Base-by-base conservation (phyloP, 2,329 filamentous ascomycete species). In the Colletotrichum lentis region DNA sequence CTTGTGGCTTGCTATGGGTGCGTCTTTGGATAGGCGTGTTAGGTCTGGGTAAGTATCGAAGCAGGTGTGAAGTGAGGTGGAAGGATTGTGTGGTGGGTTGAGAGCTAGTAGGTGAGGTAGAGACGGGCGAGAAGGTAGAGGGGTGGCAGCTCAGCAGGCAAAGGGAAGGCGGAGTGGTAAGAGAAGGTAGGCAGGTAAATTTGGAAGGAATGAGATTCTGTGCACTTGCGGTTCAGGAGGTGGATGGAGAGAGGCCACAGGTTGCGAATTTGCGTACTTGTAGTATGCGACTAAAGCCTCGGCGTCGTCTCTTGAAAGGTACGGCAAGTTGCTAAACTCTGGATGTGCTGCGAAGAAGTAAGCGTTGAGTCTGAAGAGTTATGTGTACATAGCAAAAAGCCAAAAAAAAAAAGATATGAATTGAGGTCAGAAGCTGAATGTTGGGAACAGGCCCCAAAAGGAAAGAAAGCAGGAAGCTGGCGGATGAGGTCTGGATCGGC, bases 151-250 rank as follows among this genome's bases (percentile, higher is more conserved):
- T 55, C 55, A 7, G 22, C 24, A n/a, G 27, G 11, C 20, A 39
- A 31, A 43, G n/a, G 7, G 12, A 41, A 56, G 37, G 5, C 3
- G 16, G 12, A 39, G 50, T 46, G 10, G 44, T 3, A 16, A 18
- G 24, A 64, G 47, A 20, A 43, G 37, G 12, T 3, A 39, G 20
- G 16, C 18, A 31, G 44, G 50, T 24, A 47, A 52, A 41, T 35
- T 46, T 31, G 24, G 49, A n/a, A 56, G 50, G 37, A 31, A 35
- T 37, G 3, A 53, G 35, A 20, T 49, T 59, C 35, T 56, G 3
- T 31, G 27, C 35, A 56, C 62, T 69, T 53, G 63, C 64, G 41
- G 20, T 12, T 50, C 14, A 27, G 14, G 60, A 31, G 11, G 4
- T 52, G 37, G 7, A 18, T 46, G 22, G 55, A 55, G 66, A 39